Conservation (phyloP, 345 rosid species). For the Aethionema arabicum region DNA sequence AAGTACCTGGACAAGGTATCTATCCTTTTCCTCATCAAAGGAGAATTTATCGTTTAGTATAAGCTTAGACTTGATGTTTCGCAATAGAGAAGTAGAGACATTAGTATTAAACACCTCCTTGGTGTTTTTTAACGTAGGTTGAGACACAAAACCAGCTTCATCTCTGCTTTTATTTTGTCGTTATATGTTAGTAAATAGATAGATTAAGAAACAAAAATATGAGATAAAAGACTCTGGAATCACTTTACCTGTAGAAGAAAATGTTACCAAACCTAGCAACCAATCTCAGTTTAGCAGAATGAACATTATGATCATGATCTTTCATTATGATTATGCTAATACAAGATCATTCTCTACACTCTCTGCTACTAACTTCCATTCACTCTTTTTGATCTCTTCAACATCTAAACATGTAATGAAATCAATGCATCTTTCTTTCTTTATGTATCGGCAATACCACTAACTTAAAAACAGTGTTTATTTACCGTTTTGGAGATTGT, state of each 20-base stretch:
- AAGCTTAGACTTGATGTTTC: too few species aligned
- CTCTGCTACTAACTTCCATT: constrained; percentile 49
- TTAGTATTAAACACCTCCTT: constrained; percentile 36
- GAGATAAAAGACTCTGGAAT: constrained; percentile 18
- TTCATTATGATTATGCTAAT: constrained; percentile 38
- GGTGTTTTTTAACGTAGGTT: constrained; percentile 29
- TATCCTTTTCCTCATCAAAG: constrained; percentile 41
- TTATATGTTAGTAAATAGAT: constrained; percentile 11
- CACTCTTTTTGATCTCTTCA: constrained; percentile 30
- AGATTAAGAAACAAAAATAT: constrained; percentile 10
- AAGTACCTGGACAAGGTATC: constrained; percentile 49
- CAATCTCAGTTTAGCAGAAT: constrained; percentile 42
- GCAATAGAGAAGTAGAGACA: constrained; percentile 44
- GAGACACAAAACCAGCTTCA: constrained; percentile 29
- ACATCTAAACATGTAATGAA: neutral
- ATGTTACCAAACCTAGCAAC: constrained; percentile 62
- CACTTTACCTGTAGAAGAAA: constrained; percentile 46
- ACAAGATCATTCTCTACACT: constrained; percentile 48
- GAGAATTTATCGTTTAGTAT: constrained; percentile 40
- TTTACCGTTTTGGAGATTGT: constrained; percentile 18
- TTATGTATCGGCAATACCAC: too few species aligned
- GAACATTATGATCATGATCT: too few species aligned
- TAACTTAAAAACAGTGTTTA: neutral
- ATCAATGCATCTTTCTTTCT: neutral
- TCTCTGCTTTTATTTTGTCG: constrained; percentile 6